A percentile compares a stretch with the other conserved stretches of the same genome.
Evolutionary conservation across 345 rosid species (phyloP).

Genomic region (Gossypium sturtianum): DNA sequence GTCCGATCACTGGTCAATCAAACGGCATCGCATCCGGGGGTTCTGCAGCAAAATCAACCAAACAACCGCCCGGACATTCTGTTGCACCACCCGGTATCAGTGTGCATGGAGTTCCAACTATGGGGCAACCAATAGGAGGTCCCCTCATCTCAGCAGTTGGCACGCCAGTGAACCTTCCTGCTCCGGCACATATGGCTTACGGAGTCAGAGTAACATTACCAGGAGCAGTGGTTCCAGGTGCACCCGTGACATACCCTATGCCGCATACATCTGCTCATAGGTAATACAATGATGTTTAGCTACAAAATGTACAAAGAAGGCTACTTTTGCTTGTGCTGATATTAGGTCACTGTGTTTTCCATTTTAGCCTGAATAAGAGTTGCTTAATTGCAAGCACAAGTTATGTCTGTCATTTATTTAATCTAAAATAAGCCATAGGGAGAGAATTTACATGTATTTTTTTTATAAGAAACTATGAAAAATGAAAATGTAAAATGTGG

Average conservation of each 20-base stretch:
- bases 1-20: slow-evolving; percentile 89
- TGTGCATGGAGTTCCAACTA: slow-evolving; percentile 56
- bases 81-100: slow-evolving; percentile 41
- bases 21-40: slow-evolving; percentile 46
- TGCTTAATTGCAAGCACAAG: slow-evolving; percentile 28
- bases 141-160: slow-evolving; percentile 84
- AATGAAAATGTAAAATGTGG: slow-evolving; percentile 19
- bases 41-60: slow-evolving; percentile 47
- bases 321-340: slow-evolving; percentile 18
- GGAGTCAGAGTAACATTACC: slow-evolving; percentile 70
- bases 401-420: slow-evolving; percentile 25
- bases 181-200: slow-evolving; percentile 63
- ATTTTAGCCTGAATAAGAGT: slow-evolving; percentile 32
- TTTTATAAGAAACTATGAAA: slow-evolving; percentile 35
- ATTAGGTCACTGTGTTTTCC: slow-evolving; percentile 18
- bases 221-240: slow-evolving; percentile 73
- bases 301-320: slow-evolving; percentile 42
- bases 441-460: slow-evolving; percentile 24
- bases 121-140: slow-evolving; percentile 82
- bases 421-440: slow-evolving; percentile 33
- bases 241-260: slow-evolving; percentile 70
- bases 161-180: slow-evolving; percentile 79
- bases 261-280: slow-evolving; percentile 70
- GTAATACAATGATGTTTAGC: slow-evolving; percentile 33
- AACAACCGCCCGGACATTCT: slow-evolving; percentile 50